Evolutionary conservation across 257 asterid genomes (phyloP).

Genomic region (Datura wrightii): DNA sequence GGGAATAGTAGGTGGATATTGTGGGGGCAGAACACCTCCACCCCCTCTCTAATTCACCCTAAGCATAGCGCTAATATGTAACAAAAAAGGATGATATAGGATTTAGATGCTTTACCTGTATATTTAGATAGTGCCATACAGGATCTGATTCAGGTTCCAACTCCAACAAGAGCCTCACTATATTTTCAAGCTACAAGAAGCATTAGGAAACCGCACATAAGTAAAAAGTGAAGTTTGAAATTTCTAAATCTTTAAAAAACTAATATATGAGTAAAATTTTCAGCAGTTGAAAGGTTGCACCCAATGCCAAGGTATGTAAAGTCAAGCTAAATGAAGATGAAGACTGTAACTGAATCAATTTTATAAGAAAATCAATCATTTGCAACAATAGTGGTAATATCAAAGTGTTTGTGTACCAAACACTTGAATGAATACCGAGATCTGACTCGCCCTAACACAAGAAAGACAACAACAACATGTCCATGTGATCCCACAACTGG

Average conservation of each 20-base stretch:
- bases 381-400: not conserved
- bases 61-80: not conserved
- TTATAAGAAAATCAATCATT: conserved; percentile 1
- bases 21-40: not conserved
- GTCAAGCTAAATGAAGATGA: conserved; percentile 17
- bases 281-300: conserved; percentile 11
- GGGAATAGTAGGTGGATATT: conserved; percentile 2
- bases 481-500: not conserved
- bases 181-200: conserved; percentile 91
- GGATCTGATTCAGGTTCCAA: conserved; percentile 99
- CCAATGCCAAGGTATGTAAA: not conserved
- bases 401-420: not conserved
- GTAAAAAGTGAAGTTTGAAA: not conserved
- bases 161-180: conserved; percentile 89
- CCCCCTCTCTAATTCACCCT: not conserved
- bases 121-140: conserved; percentile 84
- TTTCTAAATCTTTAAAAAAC: not conserved
- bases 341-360: not conserved
- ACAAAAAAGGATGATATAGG: not conserved
- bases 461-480: not conserved
- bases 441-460: not conserved
- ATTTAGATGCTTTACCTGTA: conserved; percentile 64
- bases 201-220: conserved; percentile 38
- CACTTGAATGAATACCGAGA: not conserved
- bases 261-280: not conserved